Conservation (phyloP, 352 stramenopile genomes). For the Peronospora farinosa region DNA sequence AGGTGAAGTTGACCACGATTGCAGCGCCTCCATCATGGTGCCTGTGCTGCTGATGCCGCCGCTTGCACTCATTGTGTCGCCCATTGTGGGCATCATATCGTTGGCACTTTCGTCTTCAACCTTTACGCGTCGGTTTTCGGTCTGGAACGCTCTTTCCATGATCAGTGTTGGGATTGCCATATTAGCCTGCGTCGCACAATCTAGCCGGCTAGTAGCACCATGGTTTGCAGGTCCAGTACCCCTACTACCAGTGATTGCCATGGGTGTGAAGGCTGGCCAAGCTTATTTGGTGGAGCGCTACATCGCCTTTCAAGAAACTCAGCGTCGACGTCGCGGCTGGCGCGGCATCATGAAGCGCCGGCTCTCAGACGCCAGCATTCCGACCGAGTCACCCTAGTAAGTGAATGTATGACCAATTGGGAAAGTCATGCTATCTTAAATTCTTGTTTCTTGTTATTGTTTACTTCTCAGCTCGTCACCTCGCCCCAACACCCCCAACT, state of each 20-base stretch:
- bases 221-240: constrained; percentile 73
- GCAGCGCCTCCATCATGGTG: constrained; percentile 65
- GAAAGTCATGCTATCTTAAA: not conserved
- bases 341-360: constrained; percentile 78
- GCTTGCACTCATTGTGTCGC: constrained; percentile 61
- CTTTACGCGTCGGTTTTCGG: constrained; percentile 62
- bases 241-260: constrained; percentile 55
- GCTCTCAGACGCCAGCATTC: constrained; percentile 68
- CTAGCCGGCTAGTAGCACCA: constrained; percentile 62
- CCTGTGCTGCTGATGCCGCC: constrained; percentile 64
- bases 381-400: constrained; percentile 57
- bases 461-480: not conserved
- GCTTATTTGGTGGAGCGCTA: constrained; percentile 66
- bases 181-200: constrained; percentile 53
- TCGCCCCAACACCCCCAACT: constrained; percentile 13
- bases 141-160: constrained; percentile 81
- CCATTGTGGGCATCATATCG: constrained; percentile 69
- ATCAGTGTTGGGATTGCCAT: constrained; percentile 65
- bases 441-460: not conserved
- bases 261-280: constrained; percentile 63
- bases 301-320: constrained; percentile 75
- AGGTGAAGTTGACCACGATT: constrained; percentile 60
- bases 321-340: constrained; percentile 65
- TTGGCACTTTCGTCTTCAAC: constrained; percentile 61
- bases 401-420: not conserved